phyloP scores from a whole-genome alignment of 2,329 filamentous ascomycete species.

The Venturia effusa region DNA sequence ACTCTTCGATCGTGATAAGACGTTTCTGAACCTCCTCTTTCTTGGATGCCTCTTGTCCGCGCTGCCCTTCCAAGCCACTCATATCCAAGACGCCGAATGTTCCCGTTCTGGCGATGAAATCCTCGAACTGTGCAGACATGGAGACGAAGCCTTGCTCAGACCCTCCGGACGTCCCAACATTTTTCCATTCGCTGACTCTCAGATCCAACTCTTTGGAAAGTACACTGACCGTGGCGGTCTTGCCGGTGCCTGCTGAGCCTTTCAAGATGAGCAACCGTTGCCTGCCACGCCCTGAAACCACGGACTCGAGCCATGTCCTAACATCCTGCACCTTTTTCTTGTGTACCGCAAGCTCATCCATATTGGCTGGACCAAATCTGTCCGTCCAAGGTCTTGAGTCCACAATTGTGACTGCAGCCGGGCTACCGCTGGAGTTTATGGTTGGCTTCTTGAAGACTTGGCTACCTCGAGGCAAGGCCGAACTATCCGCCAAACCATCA shows the following conservation, averaged over 20 bases:
- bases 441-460: conserved; percentile 5
- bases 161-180: conserved; percentile 55
- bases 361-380: conserved; percentile 60
- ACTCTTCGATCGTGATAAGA: conserved; percentile 38
- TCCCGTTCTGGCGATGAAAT: conserved; percentile 74
- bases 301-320: conserved; percentile 67
- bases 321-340: conserved; percentile 90
- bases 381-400: conserved; percentile 78
- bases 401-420: conserved; percentile 17
- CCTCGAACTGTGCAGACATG: conserved; percentile 72
- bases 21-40: conserved; percentile 13
- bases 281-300: conserved; percentile 47
- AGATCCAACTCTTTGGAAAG: conserved; percentile 68
- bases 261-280: conserved; percentile 77
- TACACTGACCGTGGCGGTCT: conserved; percentile 75
- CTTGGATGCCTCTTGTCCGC: background rate
- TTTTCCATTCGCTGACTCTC: conserved; percentile 82
- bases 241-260: conserved; percentile 82
- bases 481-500: background rate
- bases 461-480: conserved; percentile 3
- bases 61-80: conserved; percentile 14
- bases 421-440: background rate
- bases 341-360: conserved; percentile 85
- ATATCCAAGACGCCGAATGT: conserved; percentile 64
- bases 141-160: conserved; percentile 55